These are phyloP conservation scores for Fusarium proliferatum DNA, from an alignment of 2,329 filamentous ascomycete species.

Conservation along the genomic window DNA sequence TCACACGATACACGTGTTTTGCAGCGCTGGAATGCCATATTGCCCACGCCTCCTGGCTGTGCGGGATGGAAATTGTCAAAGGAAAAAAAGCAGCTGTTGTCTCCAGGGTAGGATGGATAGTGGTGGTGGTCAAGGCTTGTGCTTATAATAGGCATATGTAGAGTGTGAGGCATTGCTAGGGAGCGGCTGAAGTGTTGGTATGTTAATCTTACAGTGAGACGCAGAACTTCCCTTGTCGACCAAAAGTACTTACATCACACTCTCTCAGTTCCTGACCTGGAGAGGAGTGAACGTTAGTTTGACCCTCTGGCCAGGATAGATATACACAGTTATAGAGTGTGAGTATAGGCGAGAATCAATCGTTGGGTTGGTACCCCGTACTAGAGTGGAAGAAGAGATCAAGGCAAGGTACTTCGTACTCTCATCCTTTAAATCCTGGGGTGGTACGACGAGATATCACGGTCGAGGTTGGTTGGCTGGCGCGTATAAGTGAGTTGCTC, in stretches of 20 bases:
- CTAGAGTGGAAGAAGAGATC: neutral
- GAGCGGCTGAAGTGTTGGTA: neutral
- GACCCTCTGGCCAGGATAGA: neutral
- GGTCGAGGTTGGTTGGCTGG: constrained; percentile 1
- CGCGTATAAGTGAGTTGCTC: neutral
- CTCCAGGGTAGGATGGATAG: constrained; percentile 3
- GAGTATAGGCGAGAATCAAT: constrained; percentile 8
- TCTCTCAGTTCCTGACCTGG: neutral
- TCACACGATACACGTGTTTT: constrained; percentile 19
- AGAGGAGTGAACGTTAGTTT: neutral
- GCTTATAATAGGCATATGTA: neutral
- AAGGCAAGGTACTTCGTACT: neutral
- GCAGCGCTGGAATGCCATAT: neutral
- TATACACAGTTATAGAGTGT: neutral
- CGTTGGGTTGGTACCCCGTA: neutral
- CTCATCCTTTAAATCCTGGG: constrained; percentile 1
- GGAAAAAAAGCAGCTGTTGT: neutral
- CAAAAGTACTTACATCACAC: neutral
- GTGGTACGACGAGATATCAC: neutral
- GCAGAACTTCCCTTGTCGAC: neutral
- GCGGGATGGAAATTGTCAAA: neutral
- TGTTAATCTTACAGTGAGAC: neutral
- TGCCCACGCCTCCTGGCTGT: neutral
- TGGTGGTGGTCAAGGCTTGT: neutral
- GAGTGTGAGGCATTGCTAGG: neutral